A percentile compares a stretch with the other conserved stretches of the same genome.
These are phyloP conservation scores for Spiraea crenata DNA, from an alignment of 331 rosid genomes.

Conservation along the genomic window DNA sequence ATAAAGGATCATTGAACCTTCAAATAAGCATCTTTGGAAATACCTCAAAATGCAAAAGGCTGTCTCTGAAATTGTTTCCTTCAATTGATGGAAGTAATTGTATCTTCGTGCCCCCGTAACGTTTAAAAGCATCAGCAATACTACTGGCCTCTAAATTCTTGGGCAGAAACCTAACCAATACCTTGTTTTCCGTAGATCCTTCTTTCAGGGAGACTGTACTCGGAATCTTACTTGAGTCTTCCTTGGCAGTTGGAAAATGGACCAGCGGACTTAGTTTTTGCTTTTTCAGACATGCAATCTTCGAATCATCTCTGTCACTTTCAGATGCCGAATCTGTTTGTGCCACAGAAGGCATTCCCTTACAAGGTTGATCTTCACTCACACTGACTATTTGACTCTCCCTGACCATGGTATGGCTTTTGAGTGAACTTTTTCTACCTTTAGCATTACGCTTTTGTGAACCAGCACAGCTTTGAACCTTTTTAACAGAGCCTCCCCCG, in stretches of 20 bases:
- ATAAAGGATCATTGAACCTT: neutral
- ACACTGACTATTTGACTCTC: neutral
- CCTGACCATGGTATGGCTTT: constrained; percentile 1
- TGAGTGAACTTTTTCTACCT: neutral
- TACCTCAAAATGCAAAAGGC: constrained; percentile 26
- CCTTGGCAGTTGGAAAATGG: neutral
- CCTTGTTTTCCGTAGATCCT: constrained; percentile 13
- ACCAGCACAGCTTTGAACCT: neutral
- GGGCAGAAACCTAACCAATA: constrained; percentile 23
- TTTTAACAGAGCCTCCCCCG: neutral
- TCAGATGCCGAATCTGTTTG: neutral
- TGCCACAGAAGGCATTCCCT: neutral
- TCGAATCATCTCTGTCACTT: neutral
- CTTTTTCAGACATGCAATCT: neutral
- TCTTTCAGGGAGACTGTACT: neutral
- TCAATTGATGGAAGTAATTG: constrained; percentile 9
- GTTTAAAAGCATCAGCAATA: neutral
- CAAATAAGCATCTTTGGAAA: neutral
- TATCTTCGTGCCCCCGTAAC: constrained; percentile 10
- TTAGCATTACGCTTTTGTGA: neutral
- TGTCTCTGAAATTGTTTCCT: constrained; percentile 25
- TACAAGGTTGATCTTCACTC: neutral
- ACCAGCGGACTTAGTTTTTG: neutral
- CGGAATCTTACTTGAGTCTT: constrained; percentile 1
- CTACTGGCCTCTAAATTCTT: neutral